These are phyloP conservation scores for Penicillium sclerotigenum DNA, from an alignment of 2,329 filamentous ascomycete species.

Conservation along the genomic window DNA sequence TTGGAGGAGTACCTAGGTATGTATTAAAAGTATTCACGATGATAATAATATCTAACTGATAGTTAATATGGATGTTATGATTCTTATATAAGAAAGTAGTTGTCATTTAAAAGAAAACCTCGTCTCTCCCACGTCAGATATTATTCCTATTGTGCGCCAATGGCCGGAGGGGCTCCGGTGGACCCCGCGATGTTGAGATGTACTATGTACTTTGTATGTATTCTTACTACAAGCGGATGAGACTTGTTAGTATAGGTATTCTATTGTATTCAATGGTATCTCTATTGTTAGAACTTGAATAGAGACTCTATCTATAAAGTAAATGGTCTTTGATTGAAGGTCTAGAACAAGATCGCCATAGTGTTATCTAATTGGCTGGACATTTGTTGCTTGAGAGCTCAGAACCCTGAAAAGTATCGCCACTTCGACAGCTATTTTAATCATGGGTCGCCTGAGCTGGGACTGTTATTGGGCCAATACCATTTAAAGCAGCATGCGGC, in stretches of 20 bases:
- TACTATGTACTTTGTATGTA: not conserved
- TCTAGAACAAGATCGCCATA: not conserved
- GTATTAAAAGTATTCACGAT: not conserved
- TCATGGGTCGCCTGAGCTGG: not conserved
- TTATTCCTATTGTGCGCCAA: slow-evolving; percentile 15
- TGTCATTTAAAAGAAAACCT: slow-evolving; percentile 8
- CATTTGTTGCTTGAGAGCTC: slow-evolving; percentile 3
- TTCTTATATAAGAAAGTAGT: not conserved
- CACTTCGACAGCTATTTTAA: slow-evolving; percentile 3
- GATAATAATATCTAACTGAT: no score
- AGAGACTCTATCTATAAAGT: not conserved
- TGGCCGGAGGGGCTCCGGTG: slow-evolving; percentile 18
- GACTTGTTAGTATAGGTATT: not conserved
- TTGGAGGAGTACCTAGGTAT: no score
- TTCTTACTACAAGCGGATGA: slow-evolving; percentile 4
- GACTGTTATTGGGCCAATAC: not conserved
- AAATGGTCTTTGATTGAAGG: not conserved
- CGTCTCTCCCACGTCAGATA: not conserved
- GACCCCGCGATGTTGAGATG: slow-evolving; percentile 18
- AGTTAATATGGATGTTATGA: not conserved
- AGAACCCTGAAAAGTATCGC: slow-evolving; percentile 9
- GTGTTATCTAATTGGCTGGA: slow-evolving; percentile 12
- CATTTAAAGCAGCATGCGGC: not conserved
- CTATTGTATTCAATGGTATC: not conserved
- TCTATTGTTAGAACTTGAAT: not conserved